phyloP scores from a whole-genome alignment of 345 rosid genomes.

The Ceriops tagal region DNA sequence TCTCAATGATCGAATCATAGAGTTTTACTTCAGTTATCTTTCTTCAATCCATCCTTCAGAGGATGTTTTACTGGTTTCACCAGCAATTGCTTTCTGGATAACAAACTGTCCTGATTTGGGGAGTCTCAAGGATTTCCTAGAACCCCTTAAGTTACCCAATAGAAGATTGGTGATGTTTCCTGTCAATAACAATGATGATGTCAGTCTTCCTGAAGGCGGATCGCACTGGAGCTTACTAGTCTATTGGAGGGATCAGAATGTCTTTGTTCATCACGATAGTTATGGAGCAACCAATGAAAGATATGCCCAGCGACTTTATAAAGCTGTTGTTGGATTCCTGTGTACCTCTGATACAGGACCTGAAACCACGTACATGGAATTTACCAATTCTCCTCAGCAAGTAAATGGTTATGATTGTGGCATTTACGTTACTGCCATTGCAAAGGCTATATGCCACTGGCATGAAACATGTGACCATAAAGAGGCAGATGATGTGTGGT shows the following conservation, averaged over 20 bases:
- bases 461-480: slow-evolving; percentile 25
- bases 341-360: slow-evolving; percentile 20
- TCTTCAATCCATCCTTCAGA: slow-evolving; percentile 43
- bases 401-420: slow-evolving; percentile 75
- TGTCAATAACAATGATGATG: slow-evolving; percentile 61
- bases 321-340: slow-evolving; percentile 41
- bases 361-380: slow-evolving; percentile 39
- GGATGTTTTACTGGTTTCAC: slow-evolving; percentile 59
- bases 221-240: slow-evolving; percentile 83
- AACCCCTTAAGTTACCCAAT: slow-evolving; percentile 47
- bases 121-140: slow-evolving; percentile 50
- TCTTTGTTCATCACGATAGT: slow-evolving; percentile 82
- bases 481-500: slow-evolving; percentile 48
- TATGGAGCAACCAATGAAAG: slow-evolving; percentile 34
- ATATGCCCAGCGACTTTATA: slow-evolving; percentile 41
- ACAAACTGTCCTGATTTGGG: slow-evolving; percentile 53
- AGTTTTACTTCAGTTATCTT: slow-evolving; percentile 73
- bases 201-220: slow-evolving; percentile 71
- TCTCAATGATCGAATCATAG: slow-evolving; percentile 73
- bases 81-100: slow-evolving; percentile 84
- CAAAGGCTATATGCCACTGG: slow-evolving; percentile 59
- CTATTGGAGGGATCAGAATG: slow-evolving; percentile 43
- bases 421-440: slow-evolving; percentile 51
- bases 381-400: slow-evolving; percentile 58
- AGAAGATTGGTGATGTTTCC: slow-evolving; percentile 64